Evolutionary conservation across 2,329 filamentous ascomycete genomes (phyloP), one percentile per base, ranked within the genome.

Genomic region (Apiospora koreana): DNA sequence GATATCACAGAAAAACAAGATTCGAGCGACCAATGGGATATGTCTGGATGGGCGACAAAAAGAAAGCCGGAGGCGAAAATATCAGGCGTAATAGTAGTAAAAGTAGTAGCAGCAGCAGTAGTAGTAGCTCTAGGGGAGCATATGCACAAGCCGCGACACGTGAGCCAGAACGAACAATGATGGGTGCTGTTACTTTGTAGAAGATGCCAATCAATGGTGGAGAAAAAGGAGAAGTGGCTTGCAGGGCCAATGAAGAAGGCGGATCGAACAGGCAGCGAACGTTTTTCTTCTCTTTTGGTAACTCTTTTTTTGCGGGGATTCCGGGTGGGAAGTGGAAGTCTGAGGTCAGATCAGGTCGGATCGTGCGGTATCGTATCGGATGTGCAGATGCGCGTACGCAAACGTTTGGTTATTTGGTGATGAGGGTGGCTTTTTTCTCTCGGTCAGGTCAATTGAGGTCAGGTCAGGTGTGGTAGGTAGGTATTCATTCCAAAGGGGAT

Each of bases 121-220:
- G 48, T 35, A 62, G 50, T 62, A 62, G 50, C 50, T 62, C 54
- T 62, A 62, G 28, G 54, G 54, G 31, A 62, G 54, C 54, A 62
- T 62, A 62, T 62, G 54, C 54, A 62, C 54, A 62, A 62, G 54
- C 31, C 54, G 54, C 28, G 54, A 62, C 54, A 62, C 54, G 54
- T 62, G 54, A 62, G 54, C 54, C 54, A 62, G 54, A 62, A 62
- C 54, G 54, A 62, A 62, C 54, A 38, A 62, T 62, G 35, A 62
- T 62, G 54, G 18, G 54, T 62, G 54, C 31, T 62, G 54, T 31
- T 62, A 62, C 31, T 62, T 62, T 62, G 54, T 62, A 62, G 54
- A 62, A 62, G 54, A 62, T 62, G 54, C 54, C 54, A 62, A 62
- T 62, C 54, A 62, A 62, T 62, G 54, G 31, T 62, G 54, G 54